Base-by-base conservation (phyloP, 495 filamentous ascomycete genomes). In the Oidiodendron maius region DNA sequence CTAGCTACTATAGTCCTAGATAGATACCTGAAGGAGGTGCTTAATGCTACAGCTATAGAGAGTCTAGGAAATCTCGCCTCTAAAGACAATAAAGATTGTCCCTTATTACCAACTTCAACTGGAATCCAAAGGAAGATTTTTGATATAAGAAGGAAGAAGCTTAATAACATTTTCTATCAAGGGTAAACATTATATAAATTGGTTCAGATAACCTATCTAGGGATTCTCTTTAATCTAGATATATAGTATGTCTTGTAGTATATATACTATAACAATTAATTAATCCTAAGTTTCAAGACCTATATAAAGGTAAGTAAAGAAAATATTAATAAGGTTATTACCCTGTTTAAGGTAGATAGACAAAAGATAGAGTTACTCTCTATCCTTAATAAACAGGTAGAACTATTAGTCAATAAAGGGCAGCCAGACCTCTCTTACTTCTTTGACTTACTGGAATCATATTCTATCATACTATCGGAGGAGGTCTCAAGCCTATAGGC, bases 301-400 rank as follows among this genome's bases (percentile, higher is more conserved):
- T 51, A 52, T 52, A 15, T 21, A 23, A 52, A 52, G 49, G 34
- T 4, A 18, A 52, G 49, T 16, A 52, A 53, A 49, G 36, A 53
- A 49, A 43, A 48, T 40, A 22, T 48, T 18, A 18, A 53, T 17
- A 43, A 42, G 25, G 26, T 53, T 10, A 26, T 24, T 49, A 21
- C n/a, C 26, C 37, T 26, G 9, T 49, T 53, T 53, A 22, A 42
- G 15, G 44, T 24, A 48, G 36, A 53, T 48, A 26, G 21, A 20
- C 36, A 48, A 40, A 52, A 52, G 44, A 52, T 52, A 22, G 43
- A 52, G 49, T 17, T 47, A 25, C 50, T 53, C 50, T 47, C 44
- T 43, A 53, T 48, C 36, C 50, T 53, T 25, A 21, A 53, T 16
- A 25, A 53, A 22, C 50, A 53, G 22, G 50, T 53, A 34, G 38